These are phyloP conservation scores for Podila minutissima DNA, from an alignment of 192 early-diverging fungal species.

Conservation along the genomic window DNA sequence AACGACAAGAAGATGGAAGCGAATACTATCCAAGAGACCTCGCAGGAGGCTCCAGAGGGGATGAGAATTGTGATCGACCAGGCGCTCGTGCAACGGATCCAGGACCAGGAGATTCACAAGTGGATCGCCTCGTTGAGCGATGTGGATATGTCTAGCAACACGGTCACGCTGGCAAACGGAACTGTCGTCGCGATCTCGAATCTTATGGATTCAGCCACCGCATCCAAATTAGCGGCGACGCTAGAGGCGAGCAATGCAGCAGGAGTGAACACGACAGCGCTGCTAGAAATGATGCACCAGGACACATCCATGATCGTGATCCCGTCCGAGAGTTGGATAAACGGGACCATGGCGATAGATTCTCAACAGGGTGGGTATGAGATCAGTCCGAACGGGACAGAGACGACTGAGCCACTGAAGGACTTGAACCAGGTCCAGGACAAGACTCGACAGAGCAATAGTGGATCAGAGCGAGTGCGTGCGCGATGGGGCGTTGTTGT, in stretches of 20 bases:
- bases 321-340: not conserved
- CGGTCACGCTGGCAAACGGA: conserved; percentile 8
- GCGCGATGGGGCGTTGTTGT: no score
- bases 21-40: not conserved
- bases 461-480: no score
- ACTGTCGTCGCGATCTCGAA: not conserved
- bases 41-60: not conserved
- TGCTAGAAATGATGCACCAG: conserved; percentile 2
- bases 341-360: not conserved
- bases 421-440: conserved; percentile 13
- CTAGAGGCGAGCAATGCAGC: conserved; percentile 4
- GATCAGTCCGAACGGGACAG: not conserved
- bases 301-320: conserved; percentile 5
- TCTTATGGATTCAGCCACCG: conserved; percentile 4
- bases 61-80: not conserved
- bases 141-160: not conserved
- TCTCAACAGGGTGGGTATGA: not conserved
- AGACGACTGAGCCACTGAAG: not conserved
- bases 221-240: not conserved
- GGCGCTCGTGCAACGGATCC: conserved; percentile 3
- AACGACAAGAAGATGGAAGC: not conserved
- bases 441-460: not conserved
- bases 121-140: conserved; percentile 4
- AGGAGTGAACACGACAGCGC: not conserved
- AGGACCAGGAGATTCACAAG: conserved; percentile 8